Base-by-base conservation (phyloP, 768 basidiomycete genomes). In the Hygrocybe coccinea region DNA sequence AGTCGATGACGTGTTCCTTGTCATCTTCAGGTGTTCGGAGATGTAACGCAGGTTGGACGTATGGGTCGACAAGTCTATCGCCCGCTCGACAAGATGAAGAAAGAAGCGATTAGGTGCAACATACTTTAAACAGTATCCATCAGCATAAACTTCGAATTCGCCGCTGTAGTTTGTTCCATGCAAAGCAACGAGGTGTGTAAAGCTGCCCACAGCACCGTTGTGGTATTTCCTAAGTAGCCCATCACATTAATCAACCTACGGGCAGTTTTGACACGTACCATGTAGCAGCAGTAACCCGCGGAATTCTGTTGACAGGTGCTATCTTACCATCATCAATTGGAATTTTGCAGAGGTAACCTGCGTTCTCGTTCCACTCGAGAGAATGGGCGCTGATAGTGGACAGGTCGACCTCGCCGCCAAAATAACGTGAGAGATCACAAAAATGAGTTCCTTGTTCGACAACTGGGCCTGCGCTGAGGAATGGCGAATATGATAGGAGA, bases 361-460 rank as follows among this genome's bases (percentile, higher is more conserved):
- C 88, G 60, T 84, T 81, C 71, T 97, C 95, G 67, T 91, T 77
- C 88, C 88, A 93, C 67, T 95, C 95, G 33, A 97, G 79, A 8
- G 94, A 91, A 66, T 93, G 91, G 14, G 95, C 95, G 37, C 69
- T 74, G 38, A 92, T 88, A 34, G 80, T 81, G 50, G 83, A 74
- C 58, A 95, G 84, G 65, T 97, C 91, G 56, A 97, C 91, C 61
- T 95, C 91, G 14, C 95, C 95, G 50, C 95, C 95, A 66, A 98
- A 97, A 77, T 95, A 95, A 61, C 95, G 87, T 38, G 93, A 97
- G 43, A 97, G 80, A 74, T 97, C 94, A 64, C 91, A 94, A 75
- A 97, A 95, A 75, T 98, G 95, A 12, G 95, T 98, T 46, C 91
- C 95, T 74, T 93, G 89, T 70, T 93, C 92, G 59, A 95, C 75